phyloP scores from a whole-genome alignment of 805 yeast genomes.

The Trichomonascus vanleenenianus region DNA sequence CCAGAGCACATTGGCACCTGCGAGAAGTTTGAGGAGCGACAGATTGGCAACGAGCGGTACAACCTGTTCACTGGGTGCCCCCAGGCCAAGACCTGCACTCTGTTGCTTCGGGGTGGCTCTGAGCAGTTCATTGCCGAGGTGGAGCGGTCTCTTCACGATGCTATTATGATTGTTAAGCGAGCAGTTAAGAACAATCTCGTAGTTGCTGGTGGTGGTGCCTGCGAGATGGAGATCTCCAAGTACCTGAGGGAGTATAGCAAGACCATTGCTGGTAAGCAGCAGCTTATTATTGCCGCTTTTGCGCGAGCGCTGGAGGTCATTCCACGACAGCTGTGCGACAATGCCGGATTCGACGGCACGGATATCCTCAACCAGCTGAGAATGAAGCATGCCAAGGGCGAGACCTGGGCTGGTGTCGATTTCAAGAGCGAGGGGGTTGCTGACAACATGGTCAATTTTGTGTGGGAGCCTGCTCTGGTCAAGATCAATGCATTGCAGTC shows the following conservation, averaged over 20 bases:
- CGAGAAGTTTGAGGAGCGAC: slow-evolving; percentile 80
- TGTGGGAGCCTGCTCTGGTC: slow-evolving; percentile 97
- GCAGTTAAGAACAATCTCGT: slow-evolving; percentile 79
- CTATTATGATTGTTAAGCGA: slow-evolving; percentile 95
- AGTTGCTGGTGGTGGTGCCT: slow-evolving; percentile 99
- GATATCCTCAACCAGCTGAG: slow-evolving; percentile 85
- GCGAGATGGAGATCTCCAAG: slow-evolving; percentile 93
- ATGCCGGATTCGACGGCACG: slow-evolving; percentile 98
- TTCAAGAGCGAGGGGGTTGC: slow-evolving; percentile 75
- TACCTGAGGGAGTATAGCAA: slow-evolving; percentile 80
- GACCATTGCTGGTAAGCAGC: slow-evolving; percentile 92
- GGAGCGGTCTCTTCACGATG: slow-evolving; percentile 95
- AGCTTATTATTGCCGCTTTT: slow-evolving; percentile 81
- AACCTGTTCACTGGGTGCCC: slow-evolving; percentile 92
- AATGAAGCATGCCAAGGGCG: slow-evolving; percentile 91
- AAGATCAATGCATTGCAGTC: slow-evolving; percentile 89
- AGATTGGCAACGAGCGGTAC: slow-evolving; percentile 93
- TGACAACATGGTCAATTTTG: slow-evolving; percentile 75
- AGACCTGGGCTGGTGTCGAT: slow-evolving; percentile 87
- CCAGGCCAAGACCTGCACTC: slow-evolving; percentile 85
- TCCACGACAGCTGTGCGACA: slow-evolving; percentile 96
- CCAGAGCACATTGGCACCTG: slow-evolving; percentile 78
- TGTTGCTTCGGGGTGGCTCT: slow-evolving; percentile 93
- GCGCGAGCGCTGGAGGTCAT: slow-evolving; percentile 93
- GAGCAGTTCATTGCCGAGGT: slow-evolving; percentile 98